Base-by-base conservation (phyloP, 1,284 basidiomycete genomes). In the Tylopilus sp. region DNA sequence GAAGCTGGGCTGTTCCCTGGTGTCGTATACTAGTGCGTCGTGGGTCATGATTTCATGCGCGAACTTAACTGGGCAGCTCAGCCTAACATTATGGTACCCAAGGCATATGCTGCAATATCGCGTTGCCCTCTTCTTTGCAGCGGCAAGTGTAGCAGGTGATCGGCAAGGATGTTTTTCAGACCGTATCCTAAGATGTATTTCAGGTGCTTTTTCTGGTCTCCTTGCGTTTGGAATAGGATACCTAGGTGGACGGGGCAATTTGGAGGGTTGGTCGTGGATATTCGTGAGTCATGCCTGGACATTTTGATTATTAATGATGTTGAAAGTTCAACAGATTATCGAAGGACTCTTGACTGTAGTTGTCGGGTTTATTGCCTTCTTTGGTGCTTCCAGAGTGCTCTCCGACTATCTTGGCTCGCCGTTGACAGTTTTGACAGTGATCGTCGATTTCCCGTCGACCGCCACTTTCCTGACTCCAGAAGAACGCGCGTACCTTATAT, bases 1-100 rank as follows among this genome's bases (percentile, higher is more conserved):
- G 86, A 89, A 62, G 80, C 83, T 6, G 86, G 86, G 0, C 64
- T 87, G 19, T 84, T 86, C 58, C 83, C 84, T 6, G 82, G 84
- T 16, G 81, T 84, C 6, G 76, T 78, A 0, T 86, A 83, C 62
- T 86, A 84, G 81, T 79, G 44, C 29, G 72, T 59, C 21, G 18
- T 31, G 15, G 21, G 16, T 21, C 29, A 76, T 73, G 69, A 71
- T 37, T 3, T 39, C 1, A 10, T 41, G 19, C 11, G 6, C 12
- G 19, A n/a, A 13, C 44, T 59, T 18, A 63, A 18, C 1, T 34
- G 11, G n/a, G 12, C 3, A 2, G 4, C 9, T 8, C 25, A 65
- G 61, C 35, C 50, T 66, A 18, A 67, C 68, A 1, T 38, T 67
- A 10, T 70, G 65, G 67, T 71, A 72, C 52, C 65, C 69, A 8